phyloP scores from a whole-genome alignment of 352 stramenopile species.

The Peronosclerospora sorghi region DNA sequence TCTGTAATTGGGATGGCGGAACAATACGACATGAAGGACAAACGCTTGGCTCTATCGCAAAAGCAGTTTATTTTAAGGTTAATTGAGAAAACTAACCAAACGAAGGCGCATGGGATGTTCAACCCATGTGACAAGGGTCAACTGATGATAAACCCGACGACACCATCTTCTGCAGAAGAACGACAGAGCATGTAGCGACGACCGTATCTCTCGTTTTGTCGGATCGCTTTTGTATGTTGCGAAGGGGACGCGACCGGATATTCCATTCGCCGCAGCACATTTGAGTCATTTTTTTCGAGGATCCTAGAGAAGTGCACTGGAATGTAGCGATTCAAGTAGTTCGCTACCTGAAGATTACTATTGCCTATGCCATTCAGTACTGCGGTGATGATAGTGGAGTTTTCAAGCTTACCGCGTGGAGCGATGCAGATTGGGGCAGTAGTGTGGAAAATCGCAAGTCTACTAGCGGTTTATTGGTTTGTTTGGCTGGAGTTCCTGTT shows the following conservation, averaged over 20 bases:
- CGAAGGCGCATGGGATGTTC: neutral
- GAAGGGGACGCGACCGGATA: neutral
- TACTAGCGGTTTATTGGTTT: neutral
- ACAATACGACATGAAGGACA: too few relatives aligned
- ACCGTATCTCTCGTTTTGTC: neutral
- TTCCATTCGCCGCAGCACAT: neutral
- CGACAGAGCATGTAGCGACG: neutral
- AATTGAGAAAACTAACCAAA: neutral
- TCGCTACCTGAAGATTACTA: constrained; percentile 13
- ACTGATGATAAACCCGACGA: neutral
- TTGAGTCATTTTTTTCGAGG: neutral
- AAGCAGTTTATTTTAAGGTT: too few relatives aligned
- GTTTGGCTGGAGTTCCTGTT: neutral
- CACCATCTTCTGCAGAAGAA: neutral
- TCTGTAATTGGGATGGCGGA: too few relatives aligned
- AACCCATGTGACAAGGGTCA: neutral
- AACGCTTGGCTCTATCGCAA: too few relatives aligned
- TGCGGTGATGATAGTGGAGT: too few relatives aligned
- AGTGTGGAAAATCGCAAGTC: too few relatives aligned
- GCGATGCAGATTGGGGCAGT: too few relatives aligned
- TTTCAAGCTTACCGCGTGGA: too few relatives aligned
- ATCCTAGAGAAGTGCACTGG: constrained; percentile 5
- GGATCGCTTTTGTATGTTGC: neutral
- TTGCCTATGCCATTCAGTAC: neutral
- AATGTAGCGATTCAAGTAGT: constrained; percentile 14